Percentiles rank a stretch among this genome's conserved stretches.
phyloP scores from a whole-genome alignment of 768 basidiomycete genomes.

The Rhizopogon vinicolor region DNA sequence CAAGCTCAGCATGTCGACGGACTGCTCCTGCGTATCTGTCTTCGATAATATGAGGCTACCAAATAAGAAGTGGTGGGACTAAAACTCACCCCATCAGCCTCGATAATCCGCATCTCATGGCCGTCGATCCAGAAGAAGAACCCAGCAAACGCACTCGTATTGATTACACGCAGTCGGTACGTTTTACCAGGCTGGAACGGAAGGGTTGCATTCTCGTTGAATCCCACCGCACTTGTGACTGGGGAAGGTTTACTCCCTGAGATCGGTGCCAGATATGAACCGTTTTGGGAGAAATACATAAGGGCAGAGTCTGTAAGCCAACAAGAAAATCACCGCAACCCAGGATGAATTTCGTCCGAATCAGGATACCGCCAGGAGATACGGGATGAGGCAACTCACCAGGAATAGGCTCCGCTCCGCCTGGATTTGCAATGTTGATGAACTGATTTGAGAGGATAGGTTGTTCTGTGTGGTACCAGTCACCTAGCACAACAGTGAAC shows the following conservation, averaged over 20 bases:
- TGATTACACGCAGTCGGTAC: slow-evolving; percentile 85
- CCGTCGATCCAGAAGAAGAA: slow-evolving; percentile 92
- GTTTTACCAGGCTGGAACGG: slow-evolving; percentile 82
- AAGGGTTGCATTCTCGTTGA: slow-evolving; percentile 84
- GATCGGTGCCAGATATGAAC: slow-evolving; percentile 61
- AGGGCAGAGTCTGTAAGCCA: slow-evolving; percentile 58
- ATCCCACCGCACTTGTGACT: slow-evolving; percentile 61
- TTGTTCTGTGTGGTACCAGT: slow-evolving; percentile 92
- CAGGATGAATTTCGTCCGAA: background rate
- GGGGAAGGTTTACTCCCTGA: slow-evolving; percentile 39
- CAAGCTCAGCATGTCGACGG: slow-evolving; percentile 67
- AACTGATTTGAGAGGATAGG: slow-evolving; percentile 56
- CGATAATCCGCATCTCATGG: slow-evolving; percentile 80
- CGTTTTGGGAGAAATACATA: slow-evolving; percentile 80
- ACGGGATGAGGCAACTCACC: slow-evolving; percentile 33
- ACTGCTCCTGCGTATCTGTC: slow-evolving; percentile 74
- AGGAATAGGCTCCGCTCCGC: slow-evolving; percentile 87
- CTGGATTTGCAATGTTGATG: slow-evolving; percentile 69
- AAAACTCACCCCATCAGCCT: slow-evolving; percentile 70
- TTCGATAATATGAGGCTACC: slow-evolving; percentile 20
- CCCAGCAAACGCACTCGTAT: slow-evolving; percentile 67
- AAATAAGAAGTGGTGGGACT: background rate
- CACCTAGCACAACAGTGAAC: slow-evolving; percentile 78
- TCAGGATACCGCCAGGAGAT: background rate
- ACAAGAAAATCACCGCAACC: background rate